Evolutionary conservation across 2,329 filamentous ascomycete species (phyloP).

Genomic region (Penicillium verrucosum): DNA sequence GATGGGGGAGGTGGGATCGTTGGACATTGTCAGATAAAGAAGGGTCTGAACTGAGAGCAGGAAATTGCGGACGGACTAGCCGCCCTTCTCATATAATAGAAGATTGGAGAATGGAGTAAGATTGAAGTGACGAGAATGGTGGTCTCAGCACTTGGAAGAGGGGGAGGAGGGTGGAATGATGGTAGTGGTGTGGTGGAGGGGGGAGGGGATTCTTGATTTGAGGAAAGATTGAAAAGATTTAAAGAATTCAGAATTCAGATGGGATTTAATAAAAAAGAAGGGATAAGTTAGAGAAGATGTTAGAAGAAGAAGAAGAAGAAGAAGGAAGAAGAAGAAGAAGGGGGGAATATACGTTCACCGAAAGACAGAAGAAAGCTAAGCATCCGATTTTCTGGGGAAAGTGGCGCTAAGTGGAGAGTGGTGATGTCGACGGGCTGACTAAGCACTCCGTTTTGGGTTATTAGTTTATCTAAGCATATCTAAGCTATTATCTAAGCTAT

Average conservation of each 20-base stretch:
- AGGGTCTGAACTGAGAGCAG: slow-evolving; percentile 2
- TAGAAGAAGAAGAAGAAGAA: background rate
- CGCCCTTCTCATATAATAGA: slow-evolving; percentile 23
- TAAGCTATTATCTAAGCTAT: no score
- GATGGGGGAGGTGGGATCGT: slow-evolving; percentile 42
- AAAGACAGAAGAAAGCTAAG: slow-evolving; percentile 9
- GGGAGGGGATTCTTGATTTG: background rate
- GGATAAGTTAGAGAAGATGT: no score
- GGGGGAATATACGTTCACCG: slow-evolving; percentile 1
- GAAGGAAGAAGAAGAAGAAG: background rate
- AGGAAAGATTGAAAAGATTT: background rate
- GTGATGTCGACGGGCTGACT: slow-evolving; percentile 12
- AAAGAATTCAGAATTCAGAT: background rate
- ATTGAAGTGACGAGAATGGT: background rate
- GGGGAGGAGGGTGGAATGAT: background rate
- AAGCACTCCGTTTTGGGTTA: background rate
- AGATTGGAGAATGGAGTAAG: background rate
- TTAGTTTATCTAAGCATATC: background rate
- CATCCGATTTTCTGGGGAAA: slow-evolving; percentile 22
- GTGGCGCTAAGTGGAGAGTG: slow-evolving; percentile 12
- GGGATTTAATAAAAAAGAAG: no score
- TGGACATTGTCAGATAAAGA: slow-evolving; percentile 39
- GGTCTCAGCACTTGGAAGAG: background rate
- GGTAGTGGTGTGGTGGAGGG: background rate
- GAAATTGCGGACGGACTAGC: slow-evolving; percentile 23